These are phyloP conservation scores for Leccinum ochraceum DNA, from an alignment of 768 basidiomycete genomes.

Conservation along the genomic window DNA sequence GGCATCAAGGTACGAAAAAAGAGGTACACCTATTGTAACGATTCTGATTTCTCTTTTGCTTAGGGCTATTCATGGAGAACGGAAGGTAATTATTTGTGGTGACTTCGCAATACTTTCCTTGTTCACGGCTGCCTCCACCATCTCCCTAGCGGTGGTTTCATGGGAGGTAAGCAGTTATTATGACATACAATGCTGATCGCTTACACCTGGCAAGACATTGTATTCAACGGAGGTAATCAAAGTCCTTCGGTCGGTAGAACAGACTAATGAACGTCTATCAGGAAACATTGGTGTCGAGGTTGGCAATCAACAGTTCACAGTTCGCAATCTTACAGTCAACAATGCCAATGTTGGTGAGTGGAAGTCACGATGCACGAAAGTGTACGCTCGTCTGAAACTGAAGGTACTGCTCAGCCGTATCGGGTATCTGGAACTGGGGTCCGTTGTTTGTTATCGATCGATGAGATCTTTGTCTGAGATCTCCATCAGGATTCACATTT, in stretches of 20 bases:
- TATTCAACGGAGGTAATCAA: slow-evolving; percentile 43
- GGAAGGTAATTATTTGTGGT: slow-evolving; percentile 42
- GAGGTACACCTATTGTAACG: not conserved
- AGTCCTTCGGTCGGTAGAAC: slow-evolving; percentile 10
- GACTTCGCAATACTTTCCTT: not conserved
- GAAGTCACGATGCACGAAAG: not conserved
- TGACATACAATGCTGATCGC: not conserved
- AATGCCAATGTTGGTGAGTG: slow-evolving; percentile 42
- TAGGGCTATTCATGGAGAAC: slow-evolving; percentile 74
- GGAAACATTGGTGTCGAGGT: slow-evolving; percentile 63
- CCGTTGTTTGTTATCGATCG: not conserved
- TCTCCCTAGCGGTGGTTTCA: slow-evolving; percentile 43
- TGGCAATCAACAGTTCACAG: slow-evolving; percentile 80
- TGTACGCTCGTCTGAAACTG: not conserved
- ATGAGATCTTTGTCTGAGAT: slow-evolving; percentile 4
- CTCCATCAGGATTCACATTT: slow-evolving; percentile 47
- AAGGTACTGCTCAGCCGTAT: slow-evolving; percentile 25
- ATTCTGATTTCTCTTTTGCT: not conserved
- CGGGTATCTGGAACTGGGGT: slow-evolving; percentile 46
- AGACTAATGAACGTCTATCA: slow-evolving; percentile 35
- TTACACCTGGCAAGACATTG: slow-evolving; percentile 39
- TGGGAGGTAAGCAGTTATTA: slow-evolving; percentile 48
- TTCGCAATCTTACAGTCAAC: slow-evolving; percentile 59
- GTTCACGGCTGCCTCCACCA: not conserved
- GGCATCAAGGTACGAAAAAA: slow-evolving; percentile 57